Evolutionary conservation across 345 rosid genomes (phyloP), one percentile per base, ranked within the genome.

Genomic region (Gossypium thurberi): DNA sequence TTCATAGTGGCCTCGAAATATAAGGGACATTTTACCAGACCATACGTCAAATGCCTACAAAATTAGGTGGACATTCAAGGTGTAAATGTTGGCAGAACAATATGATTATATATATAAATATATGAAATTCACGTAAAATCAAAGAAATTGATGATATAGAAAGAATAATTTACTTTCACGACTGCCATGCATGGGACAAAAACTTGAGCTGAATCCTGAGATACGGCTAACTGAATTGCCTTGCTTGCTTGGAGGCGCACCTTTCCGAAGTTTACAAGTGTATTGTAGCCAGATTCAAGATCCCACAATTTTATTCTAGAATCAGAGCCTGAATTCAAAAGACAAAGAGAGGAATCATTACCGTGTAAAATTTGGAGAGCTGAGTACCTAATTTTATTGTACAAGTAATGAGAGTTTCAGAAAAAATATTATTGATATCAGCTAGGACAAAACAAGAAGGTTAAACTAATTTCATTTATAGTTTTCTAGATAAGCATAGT

Each of bases 241-340:
- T 87, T 92, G 85, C 78, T 90, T 7, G 92, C 84, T 76, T 95
- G 99, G 9, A 95, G 72, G 75, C 90, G 97, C 43, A 79, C 95
- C 46, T 88, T 94, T 83, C 89, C 98, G 60, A 78, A 92, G 89
- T 95, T 95, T 80, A 95, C 87, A 20, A 92, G 98, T 8, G 98
- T 94, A 75, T 92, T 90, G 87, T 90, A 76, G 75, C 98, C 98
- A 71, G 98, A 90, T 82, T 88, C 89, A 65, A 85, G 75, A 78
- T 94, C 98, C 98, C 98, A 94, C 82, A 92, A 75, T 78, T 97
- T 85, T 85, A 92, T 80, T 83, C 98, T 88, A 37, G 99, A 92
- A 87, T 92, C 99, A 52, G 98, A 95, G 59, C 98, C 98, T 92
- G 85, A 64, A 69, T 73, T 72, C 53, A 61, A 80, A 71, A 61